Evolutionary conservation across 345 rosid genomes (phyloP).

Genomic region (Capsella bursapastoris): DNA sequence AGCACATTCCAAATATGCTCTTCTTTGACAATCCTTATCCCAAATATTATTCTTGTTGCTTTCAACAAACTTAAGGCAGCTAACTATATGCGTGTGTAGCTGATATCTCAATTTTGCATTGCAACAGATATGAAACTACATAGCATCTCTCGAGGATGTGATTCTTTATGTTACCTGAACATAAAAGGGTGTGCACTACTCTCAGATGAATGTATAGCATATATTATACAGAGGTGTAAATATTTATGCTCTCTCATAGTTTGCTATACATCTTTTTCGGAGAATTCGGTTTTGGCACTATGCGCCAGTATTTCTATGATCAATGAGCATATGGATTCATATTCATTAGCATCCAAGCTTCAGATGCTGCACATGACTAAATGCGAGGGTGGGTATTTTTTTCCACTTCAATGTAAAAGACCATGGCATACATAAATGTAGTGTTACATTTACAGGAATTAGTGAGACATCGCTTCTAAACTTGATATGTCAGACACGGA

Average conservation of each 20-base stretch:
- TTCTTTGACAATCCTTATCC: background rate
- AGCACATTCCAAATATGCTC: background rate
- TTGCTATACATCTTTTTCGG: conserved; percentile 75
- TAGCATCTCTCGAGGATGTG: conserved; percentile 51
- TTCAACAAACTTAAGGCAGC: background rate
- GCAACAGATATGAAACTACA: conserved; percentile 63
- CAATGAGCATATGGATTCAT: conserved; percentile 43
- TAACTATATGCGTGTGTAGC: conserved; percentile 12
- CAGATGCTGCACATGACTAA: conserved; percentile 74
- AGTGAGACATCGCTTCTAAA: conserved; percentile 52
- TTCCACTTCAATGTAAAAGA: conserved; percentile 7
- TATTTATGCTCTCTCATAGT: conserved; percentile 65
- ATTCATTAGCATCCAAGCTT: conserved; percentile 58
- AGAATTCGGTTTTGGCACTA: conserved; percentile 61
- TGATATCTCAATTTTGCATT: conserved; percentile 31
- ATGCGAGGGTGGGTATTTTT: conserved; percentile 58
- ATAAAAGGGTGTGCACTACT: conserved; percentile 70
- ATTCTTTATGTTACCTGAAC: conserved; percentile 61
- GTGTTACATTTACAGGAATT: conserved; percentile 54
- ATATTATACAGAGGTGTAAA: conserved; percentile 52
- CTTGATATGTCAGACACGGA: conserved; percentile 55
- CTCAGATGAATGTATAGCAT: conserved; percentile 72
- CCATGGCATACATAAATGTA: conserved; percentile 1
- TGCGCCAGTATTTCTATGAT: conserved; percentile 43
- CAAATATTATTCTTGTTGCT: conserved; percentile 13